These are phyloP conservation scores for Suillus placidus DNA, from an alignment of 768 basidiomycete genomes.

Conservation along the genomic window DNA sequence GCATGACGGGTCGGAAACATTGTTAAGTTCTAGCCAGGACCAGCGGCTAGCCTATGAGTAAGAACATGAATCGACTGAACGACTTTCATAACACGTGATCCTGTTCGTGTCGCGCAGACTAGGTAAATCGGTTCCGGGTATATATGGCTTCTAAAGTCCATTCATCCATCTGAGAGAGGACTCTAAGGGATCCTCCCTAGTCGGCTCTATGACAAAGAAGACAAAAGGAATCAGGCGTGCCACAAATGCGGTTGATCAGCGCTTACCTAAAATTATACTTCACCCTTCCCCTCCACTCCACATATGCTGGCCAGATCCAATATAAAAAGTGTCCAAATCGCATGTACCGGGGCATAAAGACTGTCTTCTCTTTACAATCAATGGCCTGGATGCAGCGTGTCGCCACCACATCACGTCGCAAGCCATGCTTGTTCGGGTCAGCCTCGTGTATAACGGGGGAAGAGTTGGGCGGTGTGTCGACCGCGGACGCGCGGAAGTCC, in stretches of 20 bases:
- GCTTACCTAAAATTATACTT: conserved; percentile 62
- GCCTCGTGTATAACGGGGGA: conserved; percentile 39
- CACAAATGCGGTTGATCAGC: not conserved
- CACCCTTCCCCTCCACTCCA: conserved; percentile 58
- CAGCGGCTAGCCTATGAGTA: not conserved
- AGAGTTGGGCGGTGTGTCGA: conserved; percentile 49
- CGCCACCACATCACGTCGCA: conserved; percentile 65
- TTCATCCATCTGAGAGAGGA: not conserved
- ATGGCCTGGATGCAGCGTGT: conserved; percentile 59
- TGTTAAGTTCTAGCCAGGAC: not conserved
- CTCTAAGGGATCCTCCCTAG: not conserved
- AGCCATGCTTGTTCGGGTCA: conserved; percentile 58
- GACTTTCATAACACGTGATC: not conserved
- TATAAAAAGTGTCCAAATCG: conserved; percentile 56
- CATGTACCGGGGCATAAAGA: conserved; percentile 59
- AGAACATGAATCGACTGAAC: not conserved
- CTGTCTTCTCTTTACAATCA: conserved; percentile 55
- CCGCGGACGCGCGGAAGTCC: conserved; percentile 77
- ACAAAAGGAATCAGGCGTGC: not conserved
- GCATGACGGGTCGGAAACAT: not conserved
- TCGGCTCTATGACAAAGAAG: conserved; percentile 5
- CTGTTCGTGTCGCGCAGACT: not conserved
- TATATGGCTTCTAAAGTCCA: not conserved
- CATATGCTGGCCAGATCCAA: conserved; percentile 61
- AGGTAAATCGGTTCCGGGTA: not conserved